phyloP scores from a whole-genome alignment of 495 filamentous ascomycete genomes.

The Beverwykella pulmonaria region DNA sequence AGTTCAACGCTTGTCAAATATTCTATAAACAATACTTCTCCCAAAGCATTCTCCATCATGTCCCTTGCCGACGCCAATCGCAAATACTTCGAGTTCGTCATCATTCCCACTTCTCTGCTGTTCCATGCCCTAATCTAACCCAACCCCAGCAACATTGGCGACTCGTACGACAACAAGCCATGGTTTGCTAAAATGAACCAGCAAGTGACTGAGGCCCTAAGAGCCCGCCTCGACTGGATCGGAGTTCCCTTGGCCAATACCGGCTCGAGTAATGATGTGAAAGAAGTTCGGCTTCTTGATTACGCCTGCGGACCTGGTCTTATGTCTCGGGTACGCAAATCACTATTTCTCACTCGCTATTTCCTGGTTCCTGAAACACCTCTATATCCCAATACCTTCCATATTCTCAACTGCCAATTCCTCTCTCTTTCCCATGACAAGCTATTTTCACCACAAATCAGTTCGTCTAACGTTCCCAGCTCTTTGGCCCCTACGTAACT shows the following conservation, averaged over 20 bases:
- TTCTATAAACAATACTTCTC: background rate
- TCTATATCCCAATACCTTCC: no score
- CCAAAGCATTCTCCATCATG: slow-evolving; percentile 14
- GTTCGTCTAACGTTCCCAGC: slow-evolving; percentile 34
- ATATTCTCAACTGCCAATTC: no score
- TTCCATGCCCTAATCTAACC: slow-evolving; percentile 16
- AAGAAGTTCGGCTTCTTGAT: slow-evolving; percentile 64
- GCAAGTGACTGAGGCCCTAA: slow-evolving; percentile 53
- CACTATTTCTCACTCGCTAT: background rate
- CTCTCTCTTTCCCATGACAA: no score
- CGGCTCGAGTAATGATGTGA: slow-evolving; percentile 38
- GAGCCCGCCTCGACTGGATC: slow-evolving; percentile 61
- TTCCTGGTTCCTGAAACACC: no score
- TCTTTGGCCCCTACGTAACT: slow-evolving; percentile 63
- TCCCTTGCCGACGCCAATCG: slow-evolving; percentile 56
- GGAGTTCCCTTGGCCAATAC: slow-evolving; percentile 57
- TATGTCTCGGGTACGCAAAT: slow-evolving; percentile 56
- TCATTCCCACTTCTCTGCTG: background rate
- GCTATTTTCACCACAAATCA: no score
- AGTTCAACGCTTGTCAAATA: background rate
- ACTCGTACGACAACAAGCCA: slow-evolving; percentile 50
- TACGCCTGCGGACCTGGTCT: slow-evolving; percentile 76
- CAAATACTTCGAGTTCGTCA: slow-evolving; percentile 57
- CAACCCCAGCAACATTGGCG: slow-evolving; percentile 49
- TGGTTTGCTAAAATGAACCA: slow-evolving; percentile 47